Percentiles rank a stretch among this genome's conserved stretches.
These are phyloP conservation scores for Mytilinidion resinicola DNA, from an alignment of 495 filamentous ascomycete genomes.

Conservation along the genomic window DNA sequence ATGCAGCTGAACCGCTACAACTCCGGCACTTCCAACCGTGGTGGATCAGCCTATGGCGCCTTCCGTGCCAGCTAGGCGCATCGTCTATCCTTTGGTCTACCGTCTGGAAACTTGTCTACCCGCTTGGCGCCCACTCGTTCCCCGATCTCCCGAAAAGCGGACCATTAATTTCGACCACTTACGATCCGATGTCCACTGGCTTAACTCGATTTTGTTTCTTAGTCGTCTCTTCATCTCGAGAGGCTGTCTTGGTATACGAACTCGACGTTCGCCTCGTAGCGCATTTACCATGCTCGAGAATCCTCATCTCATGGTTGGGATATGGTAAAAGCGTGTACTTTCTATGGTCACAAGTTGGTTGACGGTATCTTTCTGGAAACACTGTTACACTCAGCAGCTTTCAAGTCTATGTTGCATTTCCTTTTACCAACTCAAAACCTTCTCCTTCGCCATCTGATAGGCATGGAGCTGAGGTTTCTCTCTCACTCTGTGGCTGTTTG, in stretches of 20 bases:
- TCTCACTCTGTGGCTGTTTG: slow-evolving; percentile 3
- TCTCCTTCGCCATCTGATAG: neutral
- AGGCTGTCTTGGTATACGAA: slow-evolving; percentile 3
- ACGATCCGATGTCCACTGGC: neutral
- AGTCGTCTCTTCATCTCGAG: slow-evolving; percentile 1
- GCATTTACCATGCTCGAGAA: neutral
- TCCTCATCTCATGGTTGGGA: slow-evolving; percentile 1
- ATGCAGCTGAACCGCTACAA: slow-evolving; percentile 56
- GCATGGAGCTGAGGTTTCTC: neutral
- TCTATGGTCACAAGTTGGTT: neutral
- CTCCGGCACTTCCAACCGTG: slow-evolving; percentile 36
- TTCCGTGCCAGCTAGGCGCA: slow-evolving; percentile 3
- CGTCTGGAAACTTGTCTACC: neutral
- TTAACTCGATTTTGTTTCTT: slow-evolving; percentile 1
- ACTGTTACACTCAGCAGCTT: neutral
- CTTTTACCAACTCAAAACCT: slow-evolving; percentile 2
- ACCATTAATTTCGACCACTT: slow-evolving; percentile 2
- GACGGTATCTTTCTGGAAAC: neutral
- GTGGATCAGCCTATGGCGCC: slow-evolving; percentile 14
- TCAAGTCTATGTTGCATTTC: neutral
- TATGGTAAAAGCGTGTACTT: slow-evolving; percentile 3
- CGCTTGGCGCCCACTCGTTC: slow-evolving; percentile 2
- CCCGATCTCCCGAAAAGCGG: neutral
- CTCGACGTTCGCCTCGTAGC: neutral
- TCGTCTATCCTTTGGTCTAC: too few relatives aligned